These are phyloP conservation scores for Trichoderma asperellum DNA, from an alignment of 2,329 filamentous ascomycete species.

Conservation along the genomic window DNA sequence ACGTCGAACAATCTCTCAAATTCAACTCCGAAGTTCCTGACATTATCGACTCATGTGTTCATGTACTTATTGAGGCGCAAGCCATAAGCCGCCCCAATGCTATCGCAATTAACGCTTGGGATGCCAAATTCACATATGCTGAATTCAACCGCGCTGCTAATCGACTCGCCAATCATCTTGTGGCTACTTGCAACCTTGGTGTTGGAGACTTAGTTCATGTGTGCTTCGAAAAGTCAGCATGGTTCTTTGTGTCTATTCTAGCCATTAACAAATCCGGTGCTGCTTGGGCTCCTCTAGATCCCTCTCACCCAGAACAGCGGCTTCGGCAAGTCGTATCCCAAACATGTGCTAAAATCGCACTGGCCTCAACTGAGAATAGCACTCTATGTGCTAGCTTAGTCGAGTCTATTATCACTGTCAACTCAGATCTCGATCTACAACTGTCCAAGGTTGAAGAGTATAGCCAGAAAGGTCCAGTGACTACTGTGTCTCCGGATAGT, in stretches of 20 bases:
- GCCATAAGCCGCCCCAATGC: conserved; percentile 13
- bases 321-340: conserved; percentile 18
- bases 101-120: conserved; percentile 24
- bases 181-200: conserved; percentile 28
- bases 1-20: conserved; percentile 13
- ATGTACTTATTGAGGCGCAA: conserved; percentile 27
- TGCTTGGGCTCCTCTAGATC: conserved; percentile 30
- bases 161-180: conserved; percentile 29
- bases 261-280: conserved; percentile 32
- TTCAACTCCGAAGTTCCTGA: conserved; percentile 18
- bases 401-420: conserved; percentile 10
- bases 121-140: conserved; percentile 44
- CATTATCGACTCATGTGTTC: conserved; percentile 21
- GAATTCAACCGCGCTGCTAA: conserved; percentile 37
- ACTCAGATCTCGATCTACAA: conserved; percentile 2
- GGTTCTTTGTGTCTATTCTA: conserved; percentile 32
- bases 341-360: conserved; percentile 3
- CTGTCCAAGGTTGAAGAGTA: background rate
- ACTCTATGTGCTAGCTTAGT: background rate
- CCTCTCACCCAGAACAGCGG: conserved; percentile 27
- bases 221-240: conserved; percentile 30
- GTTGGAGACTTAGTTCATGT: conserved; percentile 21
- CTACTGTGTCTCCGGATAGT: conserved; percentile 16
- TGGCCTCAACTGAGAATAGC: conserved; percentile 5
- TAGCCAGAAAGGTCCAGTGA: background rate